Evolutionary conservation across 23 red algal genomes (phyloP).

Genomic region (Pyropia yezoensis): DNA sequence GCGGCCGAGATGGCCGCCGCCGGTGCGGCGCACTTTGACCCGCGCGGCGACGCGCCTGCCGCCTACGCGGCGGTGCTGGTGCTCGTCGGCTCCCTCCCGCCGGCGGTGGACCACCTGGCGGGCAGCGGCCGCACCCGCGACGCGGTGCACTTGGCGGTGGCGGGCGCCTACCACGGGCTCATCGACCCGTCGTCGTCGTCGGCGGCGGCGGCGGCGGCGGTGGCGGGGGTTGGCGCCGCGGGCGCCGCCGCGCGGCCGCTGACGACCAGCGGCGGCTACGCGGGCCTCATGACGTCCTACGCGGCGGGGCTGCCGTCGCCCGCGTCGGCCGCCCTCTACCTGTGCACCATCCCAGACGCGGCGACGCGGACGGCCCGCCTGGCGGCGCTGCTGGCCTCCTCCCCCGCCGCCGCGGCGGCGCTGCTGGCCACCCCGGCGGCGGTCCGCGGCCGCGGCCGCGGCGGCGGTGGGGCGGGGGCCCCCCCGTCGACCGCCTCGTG

Average conservation of each 20-base stretch:
- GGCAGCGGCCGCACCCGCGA: conserved; percentile 26
- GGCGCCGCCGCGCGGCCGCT: no score
- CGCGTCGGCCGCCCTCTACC: conserved; percentile 51
- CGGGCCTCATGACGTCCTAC: conserved; percentile 43
- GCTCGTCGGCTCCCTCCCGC: conserved; percentile 43
- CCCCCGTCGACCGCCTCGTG: no score
- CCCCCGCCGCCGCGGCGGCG: no score
- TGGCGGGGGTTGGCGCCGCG: no score
- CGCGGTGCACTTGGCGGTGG: conserved; percentile 61
- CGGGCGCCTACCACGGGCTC: conserved; percentile 64
- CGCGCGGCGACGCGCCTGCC: conserved; percentile 40
- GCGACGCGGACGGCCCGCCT: conserved; percentile 16
- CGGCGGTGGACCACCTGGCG: conserved; percentile 58
- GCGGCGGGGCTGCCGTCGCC: conserved; percentile 33
- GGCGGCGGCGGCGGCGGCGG: no score
- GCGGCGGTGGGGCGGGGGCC: no score
- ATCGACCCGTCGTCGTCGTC: conserved; percentile 12
- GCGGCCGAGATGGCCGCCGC: conserved; percentile 61
- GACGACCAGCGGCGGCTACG: conserved; percentile 37
- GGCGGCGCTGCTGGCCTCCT: conserved; percentile 10
- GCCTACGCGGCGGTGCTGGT: conserved; percentile 73
- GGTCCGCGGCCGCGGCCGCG: no score
- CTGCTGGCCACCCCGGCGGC: no score
- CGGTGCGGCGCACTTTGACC: conserved; percentile 73
- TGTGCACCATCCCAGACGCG: conserved; percentile 59